Base-by-base conservation (phyloP, 1,139 yeast genomes). In the Geotrichum reessii region DNA sequence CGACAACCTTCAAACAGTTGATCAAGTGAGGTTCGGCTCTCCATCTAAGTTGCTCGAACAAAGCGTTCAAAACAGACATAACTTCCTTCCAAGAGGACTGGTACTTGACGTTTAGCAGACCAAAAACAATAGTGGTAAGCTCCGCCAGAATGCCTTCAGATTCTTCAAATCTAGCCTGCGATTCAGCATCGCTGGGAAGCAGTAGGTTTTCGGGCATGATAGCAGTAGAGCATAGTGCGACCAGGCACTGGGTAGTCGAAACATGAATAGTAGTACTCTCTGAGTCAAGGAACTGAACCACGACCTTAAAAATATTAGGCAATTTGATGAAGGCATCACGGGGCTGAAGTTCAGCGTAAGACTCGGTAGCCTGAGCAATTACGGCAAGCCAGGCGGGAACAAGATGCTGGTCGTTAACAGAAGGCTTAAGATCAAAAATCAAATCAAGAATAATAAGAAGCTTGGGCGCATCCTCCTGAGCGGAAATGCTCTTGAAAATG, bases 361-460 rank as follows among this genome's bases (percentile, higher is more conserved):
- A 80, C 56, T 84, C 83, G 63, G 87, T 78, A 52, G 95, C 96
- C 68, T 90, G 91, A 7, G 97, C 95, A 47, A 93, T 81, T 27
- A 91, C 96, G 0, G 97, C 96, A 55, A 91, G 81, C 99, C 99
- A 93, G 9, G 97, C 82, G 19, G 95, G 97, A 17, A 95, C 90
- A 65, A 93, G 79, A 71, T 90, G 92, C 49, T 86, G 78, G 69
- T 93, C 99, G 65, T 86, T 87, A 28, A 82, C 71, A 0, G 95
- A 79, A 6, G 99, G 99, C 64, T 85, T 85, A 68, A 92, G 78
- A 62, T 87, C 89, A 66, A 89, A 81, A 53, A 93, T 84, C 48
- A 87, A 81, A 66, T 86, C 83, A 61, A 91, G 76, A 17, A 89
- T 85, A 58, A 77, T 80, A 25, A 79, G 72, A 64, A 87, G 84